Percentiles rank a stretch among this genome's conserved stretches.
These are phyloP conservation scores for Aspergillus candidus DNA, from an alignment of 2,329 filamentous ascomycete species.

Conservation along the genomic window DNA sequence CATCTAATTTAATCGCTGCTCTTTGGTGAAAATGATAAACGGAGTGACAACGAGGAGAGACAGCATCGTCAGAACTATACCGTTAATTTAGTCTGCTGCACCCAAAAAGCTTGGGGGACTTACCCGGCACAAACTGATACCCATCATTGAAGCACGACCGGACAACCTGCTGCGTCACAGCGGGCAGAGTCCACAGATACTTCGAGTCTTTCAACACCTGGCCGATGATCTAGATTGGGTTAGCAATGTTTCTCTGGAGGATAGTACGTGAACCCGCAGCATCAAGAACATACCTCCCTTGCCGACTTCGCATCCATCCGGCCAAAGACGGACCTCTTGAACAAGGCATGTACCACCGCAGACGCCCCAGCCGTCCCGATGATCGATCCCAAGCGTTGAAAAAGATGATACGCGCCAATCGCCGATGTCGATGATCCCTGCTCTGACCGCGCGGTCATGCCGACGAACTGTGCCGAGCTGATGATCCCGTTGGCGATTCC, in stretches of 20 bases:
- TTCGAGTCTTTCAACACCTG: background rate
- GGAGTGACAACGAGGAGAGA: background rate
- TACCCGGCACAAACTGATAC: background rate
- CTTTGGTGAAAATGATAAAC: background rate
- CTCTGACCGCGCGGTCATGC: background rate
- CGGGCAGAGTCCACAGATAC: background rate
- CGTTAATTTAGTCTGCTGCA: background rate
- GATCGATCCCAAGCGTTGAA: conserved; percentile 2
- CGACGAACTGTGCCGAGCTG: conserved; percentile 1
- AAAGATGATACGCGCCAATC: conserved; percentile 4
- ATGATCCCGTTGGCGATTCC: background rate
- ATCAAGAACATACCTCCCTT: background rate
- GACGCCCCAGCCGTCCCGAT: conserved; percentile 1
- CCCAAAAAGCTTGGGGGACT: background rate
- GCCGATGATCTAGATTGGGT: background rate
- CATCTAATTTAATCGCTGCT: background rate
- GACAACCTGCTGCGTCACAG: background rate
- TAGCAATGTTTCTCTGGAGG: background rate
- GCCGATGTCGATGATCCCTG: background rate
- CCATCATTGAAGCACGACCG: background rate
- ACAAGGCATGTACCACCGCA: background rate
- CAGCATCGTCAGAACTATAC: background rate
- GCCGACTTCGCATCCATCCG: background rate
- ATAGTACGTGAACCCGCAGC: background rate
- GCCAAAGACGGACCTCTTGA: conserved; percentile 1